Conservation (phyloP, 2,329 filamentous ascomycete species). For the Colletotrichum sp. region DNA sequence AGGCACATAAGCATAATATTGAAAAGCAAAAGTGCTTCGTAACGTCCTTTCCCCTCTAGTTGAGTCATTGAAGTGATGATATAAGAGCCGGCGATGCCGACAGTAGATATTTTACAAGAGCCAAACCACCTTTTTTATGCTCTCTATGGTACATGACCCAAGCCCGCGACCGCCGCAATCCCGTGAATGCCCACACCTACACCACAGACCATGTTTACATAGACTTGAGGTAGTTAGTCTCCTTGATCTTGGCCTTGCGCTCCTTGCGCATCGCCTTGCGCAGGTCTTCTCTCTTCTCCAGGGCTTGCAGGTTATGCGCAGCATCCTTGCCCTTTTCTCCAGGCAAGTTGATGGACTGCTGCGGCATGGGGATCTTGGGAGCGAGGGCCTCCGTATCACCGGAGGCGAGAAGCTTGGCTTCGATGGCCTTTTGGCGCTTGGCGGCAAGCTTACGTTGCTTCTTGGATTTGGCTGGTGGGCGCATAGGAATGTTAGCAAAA, state of each 20-base stretch:
- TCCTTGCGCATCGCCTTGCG: slow-evolving; percentile 76
- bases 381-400: slow-evolving; percentile 70
- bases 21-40: not conserved
- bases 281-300: slow-evolving; percentile 63
- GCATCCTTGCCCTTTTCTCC: slow-evolving; percentile 46
- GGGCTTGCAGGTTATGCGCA: slow-evolving; percentile 52
- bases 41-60: not conserved
- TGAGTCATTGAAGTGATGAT: slow-evolving; percentile 4
- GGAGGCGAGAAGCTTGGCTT: slow-evolving; percentile 65
- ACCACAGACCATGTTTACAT: slow-evolving; percentile 56
- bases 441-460: slow-evolving; percentile 77
- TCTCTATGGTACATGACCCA: slow-evolving; percentile 15
- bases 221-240: slow-evolving; percentile 83
- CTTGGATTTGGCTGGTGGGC: slow-evolving; percentile 75
- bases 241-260: slow-evolving; percentile 79
- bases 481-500: not conserved
- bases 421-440: slow-evolving; percentile 62
- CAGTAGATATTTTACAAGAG: slow-evolving; percentile 19
- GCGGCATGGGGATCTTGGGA: slow-evolving; percentile 75
- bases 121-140: not conserved
- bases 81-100: slow-evolving; percentile 6
- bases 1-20: not conserved
- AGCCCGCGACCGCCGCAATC: not conserved
- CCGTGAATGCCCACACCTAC: not conserved
- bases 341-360: slow-evolving; percentile 80